These are phyloP conservation scores for Sugiyamaella mastotermitis DNA, from an alignment of 805 yeast genomes.

Conservation along the genomic window DNA sequence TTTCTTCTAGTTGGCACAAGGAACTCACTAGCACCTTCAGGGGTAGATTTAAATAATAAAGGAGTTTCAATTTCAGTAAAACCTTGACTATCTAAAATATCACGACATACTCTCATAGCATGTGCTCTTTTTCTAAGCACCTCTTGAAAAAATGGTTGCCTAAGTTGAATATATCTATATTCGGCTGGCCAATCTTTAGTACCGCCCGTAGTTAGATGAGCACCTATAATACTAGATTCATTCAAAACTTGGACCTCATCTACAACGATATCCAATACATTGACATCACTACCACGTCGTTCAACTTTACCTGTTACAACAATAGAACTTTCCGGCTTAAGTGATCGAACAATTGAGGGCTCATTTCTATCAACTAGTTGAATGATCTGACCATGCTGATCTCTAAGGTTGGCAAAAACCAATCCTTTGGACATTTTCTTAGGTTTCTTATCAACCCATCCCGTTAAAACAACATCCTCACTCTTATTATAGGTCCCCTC, in stretches of 20 bases:
- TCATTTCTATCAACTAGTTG: slow-evolving; percentile 48
- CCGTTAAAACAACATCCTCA: slow-evolving; percentile 48
- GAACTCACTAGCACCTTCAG: slow-evolving; percentile 97
- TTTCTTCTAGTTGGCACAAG: slow-evolving; percentile 79
- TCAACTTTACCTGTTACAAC: slow-evolving; percentile 53
- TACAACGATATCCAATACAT: slow-evolving; percentile 55
- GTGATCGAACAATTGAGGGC: slow-evolving; percentile 36
- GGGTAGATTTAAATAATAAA: slow-evolving; percentile 85
- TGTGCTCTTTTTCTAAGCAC: slow-evolving; percentile 30
- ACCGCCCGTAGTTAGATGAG: slow-evolving; percentile 63
- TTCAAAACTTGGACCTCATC: slow-evolving; percentile 52
- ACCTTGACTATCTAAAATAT: slow-evolving; percentile 31
- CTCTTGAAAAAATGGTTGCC: slow-evolving; percentile 36
- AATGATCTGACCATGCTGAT: slow-evolving; percentile 55
- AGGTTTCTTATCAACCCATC: slow-evolving; percentile 81
- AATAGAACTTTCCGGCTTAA: slow-evolving; percentile 72
- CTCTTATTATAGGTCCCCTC: background rate
- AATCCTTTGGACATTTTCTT: slow-evolving; percentile 57
- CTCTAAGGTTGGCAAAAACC: slow-evolving; percentile 72
- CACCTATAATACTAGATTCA: slow-evolving; percentile 53
- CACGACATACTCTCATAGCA: slow-evolving; percentile 32
- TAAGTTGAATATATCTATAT: slow-evolving; percentile 71
- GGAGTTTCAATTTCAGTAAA: slow-evolving; percentile 93
- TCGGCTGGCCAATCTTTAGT: slow-evolving; percentile 67
- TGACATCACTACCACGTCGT: slow-evolving; percentile 14